Percentiles rank a stretch among this genome's conserved stretches.
Evolutionary conservation across 2,329 filamentous ascomycete genomes (phyloP).

Genomic region (Plenodomus lindquistii): DNA sequence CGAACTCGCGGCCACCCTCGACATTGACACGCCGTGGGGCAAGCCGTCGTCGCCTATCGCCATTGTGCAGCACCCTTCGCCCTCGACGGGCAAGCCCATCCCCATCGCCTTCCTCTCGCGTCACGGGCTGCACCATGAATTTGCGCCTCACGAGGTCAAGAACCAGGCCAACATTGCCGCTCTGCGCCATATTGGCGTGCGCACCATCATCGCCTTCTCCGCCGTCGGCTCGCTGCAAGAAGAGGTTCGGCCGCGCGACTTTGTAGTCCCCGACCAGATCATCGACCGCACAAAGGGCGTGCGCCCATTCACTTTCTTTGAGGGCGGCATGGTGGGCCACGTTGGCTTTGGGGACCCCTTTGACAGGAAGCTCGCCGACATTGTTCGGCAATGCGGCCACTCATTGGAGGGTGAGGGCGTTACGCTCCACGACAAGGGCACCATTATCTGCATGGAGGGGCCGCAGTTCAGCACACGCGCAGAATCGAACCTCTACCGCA

Average conservation of each 20-base stretch:
- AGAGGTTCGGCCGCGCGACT: conserved; percentile 92
- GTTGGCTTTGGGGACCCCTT: conserved; percentile 97
- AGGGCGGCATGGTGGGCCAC: conserved; percentile 87
- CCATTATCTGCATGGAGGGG: conserved; percentile 96
- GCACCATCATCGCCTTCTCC: conserved; percentile 90
- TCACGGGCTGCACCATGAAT: conserved; percentile 85
- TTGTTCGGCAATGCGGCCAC: conserved; percentile 78
- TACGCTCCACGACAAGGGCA: conserved; percentile 79
- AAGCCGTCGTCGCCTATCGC: conserved; percentile 74
- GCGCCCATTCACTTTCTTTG: conserved; percentile 94
- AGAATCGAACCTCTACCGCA: conserved; percentile 92
- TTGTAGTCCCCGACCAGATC: conserved; percentile 93
- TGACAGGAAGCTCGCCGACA: conserved; percentile 73
- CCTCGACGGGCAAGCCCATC: conserved; percentile 63
- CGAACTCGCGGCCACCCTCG: conserved; percentile 78
- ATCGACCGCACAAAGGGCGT: conserved; percentile 97
- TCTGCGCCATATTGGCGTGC: conserved; percentile 85
- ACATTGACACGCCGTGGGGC: conserved; percentile 86
- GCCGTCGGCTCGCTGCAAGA: conserved; percentile 92
- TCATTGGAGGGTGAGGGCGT: conserved; percentile 82
- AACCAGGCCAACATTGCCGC: conserved; percentile 96
- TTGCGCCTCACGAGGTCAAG: conserved; percentile 93
- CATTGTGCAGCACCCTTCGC: conserved; percentile 83
- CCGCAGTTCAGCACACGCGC: conserved; percentile 96
- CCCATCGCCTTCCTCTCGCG: conserved; percentile 89